Base-by-base conservation (phyloP, 177 flowering plant species). In the Vitis hybrid region DNA sequence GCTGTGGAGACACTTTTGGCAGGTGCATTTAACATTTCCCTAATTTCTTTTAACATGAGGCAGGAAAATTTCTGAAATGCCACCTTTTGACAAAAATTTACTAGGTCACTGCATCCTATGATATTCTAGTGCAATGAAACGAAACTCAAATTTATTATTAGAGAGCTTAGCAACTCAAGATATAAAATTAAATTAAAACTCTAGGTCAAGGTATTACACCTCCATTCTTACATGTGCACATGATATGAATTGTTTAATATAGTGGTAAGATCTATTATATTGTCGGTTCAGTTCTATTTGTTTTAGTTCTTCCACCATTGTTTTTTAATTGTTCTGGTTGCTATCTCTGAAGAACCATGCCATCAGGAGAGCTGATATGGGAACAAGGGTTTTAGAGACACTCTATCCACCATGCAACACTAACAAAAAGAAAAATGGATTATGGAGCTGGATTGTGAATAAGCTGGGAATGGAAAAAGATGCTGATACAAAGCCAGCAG, bases 291-390 rank as follows among this genome's bases (percentile, higher is more conserved):
- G n/a, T 62, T 27, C 67, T 58, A 13, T 66, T 17, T 21, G 14
- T 24, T 74, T 55, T 17, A 46, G 1, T 20, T 58, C 27, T 56
- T 4, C 55, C 17, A 35, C 69, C 67, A 24, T 27, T 24, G 24
- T 12, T 0, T 32, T 64, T 24, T 70, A 21, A 9, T 59, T 74
- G 41, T 67, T 6, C 62, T 68, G 62, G 12, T 72, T 54, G 20
- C 56, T 74, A 67, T 79, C 30, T 71, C 15, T 74, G 64, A 80
- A 95, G 99, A 96, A 96, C 76, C 91, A 90, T 85, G 97, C 97
- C 49, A 82, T 96, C 68, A 84, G 98, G 82, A 87, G 85, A 85
- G 99, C 99, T 75, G 84, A 93, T 79, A 66, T 96, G 84, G 82
- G 69, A 68, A 81, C 71, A 60, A 88, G 98, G 72, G 82, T 80